phyloP scores from a whole-genome alignment of 305 asterid genomes.

The Petunia hybrid region DNA sequence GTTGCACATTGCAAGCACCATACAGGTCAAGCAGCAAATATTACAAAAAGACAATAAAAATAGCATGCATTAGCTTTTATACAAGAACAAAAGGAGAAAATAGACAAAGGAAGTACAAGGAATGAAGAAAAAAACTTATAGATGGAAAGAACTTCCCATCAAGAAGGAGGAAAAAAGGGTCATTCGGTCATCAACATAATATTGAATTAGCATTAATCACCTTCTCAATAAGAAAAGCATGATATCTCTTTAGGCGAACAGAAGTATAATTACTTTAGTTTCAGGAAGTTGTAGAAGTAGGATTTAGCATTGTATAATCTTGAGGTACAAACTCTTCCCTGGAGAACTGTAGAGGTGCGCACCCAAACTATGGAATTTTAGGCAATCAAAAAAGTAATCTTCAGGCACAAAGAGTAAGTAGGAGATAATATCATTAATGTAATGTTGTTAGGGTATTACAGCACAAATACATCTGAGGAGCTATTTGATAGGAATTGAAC shows the following conservation, averaged over 20 bases:
- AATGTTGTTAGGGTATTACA: too few species aligned
- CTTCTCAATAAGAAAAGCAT: background rate
- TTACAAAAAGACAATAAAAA: background rate
- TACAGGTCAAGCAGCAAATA: background rate
- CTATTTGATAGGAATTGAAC: too few species aligned
- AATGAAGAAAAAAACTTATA: background rate
- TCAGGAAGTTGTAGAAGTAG: background rate
- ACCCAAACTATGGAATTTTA: background rate
- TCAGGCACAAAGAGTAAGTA: background rate
- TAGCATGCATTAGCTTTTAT: background rate
- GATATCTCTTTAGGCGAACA: background rate
- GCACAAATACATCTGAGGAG: background rate
- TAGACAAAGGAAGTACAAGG: background rate
- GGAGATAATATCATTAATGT: background rate
- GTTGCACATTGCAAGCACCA: background rate
- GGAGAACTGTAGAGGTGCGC: background rate
- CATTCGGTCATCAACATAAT: background rate
- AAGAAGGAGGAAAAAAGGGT: background rate
- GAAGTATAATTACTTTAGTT: background rate
- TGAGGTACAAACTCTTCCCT: background rate
- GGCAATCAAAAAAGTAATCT: background rate
- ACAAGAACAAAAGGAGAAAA: constrained; percentile 19
- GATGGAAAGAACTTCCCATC: background rate
- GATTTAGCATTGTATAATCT: constrained; percentile 17
- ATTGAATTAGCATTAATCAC: constrained; percentile 10